Conservation (phyloP, 1,139 yeast species). For the Debaryomyces subglobosus region DNA sequence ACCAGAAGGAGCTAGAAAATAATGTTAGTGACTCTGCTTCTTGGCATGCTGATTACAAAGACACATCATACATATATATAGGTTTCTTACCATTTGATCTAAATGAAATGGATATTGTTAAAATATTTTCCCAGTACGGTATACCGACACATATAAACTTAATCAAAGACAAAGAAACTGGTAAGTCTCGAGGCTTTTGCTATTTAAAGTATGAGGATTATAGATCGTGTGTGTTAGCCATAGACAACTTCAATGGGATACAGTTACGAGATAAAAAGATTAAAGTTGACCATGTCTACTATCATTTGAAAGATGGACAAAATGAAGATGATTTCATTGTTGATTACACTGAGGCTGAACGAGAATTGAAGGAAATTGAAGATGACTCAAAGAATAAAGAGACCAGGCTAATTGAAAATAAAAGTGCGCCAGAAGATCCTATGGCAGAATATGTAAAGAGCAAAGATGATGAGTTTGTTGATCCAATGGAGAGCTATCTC, state of each 20-base stretch:
- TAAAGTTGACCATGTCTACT: constrained; percentile 78
- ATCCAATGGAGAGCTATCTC: constrained; percentile 13
- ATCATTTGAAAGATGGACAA: constrained; percentile 56
- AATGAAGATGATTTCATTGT: constrained; percentile 46
- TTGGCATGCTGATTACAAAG: constrained; percentile 87
- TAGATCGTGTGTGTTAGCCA: constrained; percentile 79
- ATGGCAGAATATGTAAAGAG: constrained; percentile 9
- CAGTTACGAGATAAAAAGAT: constrained; percentile 59
- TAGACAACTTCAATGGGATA: constrained; percentile 84
- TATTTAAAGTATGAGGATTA: constrained; percentile 83
- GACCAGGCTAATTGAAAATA: constrained; percentile 1
- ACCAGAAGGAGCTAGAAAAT: constrained; percentile 64
- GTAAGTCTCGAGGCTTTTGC: constrained; percentile 76
- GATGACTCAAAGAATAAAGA: constrained; percentile 7
- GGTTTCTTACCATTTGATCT: constrained; percentile 72
- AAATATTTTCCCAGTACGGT: constrained; percentile 89
- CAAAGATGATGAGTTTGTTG: constrained; percentile 16
- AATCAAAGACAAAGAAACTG: constrained; percentile 68
- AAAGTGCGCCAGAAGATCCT: constrained; percentile 16
- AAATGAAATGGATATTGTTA: constrained; percentile 73
- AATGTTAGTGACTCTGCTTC: constrained; percentile 68
- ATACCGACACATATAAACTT: constrained; percentile 78
- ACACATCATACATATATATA: constrained; percentile 60
- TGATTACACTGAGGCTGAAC: constrained; percentile 31
- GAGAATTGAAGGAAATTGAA: constrained; percentile 17